Evolutionary conservation across 163 green algal genomes (phyloP), one percentile per base, ranked within the genome.

Genomic region (Chlamydomonas reinhardtii): DNA sequence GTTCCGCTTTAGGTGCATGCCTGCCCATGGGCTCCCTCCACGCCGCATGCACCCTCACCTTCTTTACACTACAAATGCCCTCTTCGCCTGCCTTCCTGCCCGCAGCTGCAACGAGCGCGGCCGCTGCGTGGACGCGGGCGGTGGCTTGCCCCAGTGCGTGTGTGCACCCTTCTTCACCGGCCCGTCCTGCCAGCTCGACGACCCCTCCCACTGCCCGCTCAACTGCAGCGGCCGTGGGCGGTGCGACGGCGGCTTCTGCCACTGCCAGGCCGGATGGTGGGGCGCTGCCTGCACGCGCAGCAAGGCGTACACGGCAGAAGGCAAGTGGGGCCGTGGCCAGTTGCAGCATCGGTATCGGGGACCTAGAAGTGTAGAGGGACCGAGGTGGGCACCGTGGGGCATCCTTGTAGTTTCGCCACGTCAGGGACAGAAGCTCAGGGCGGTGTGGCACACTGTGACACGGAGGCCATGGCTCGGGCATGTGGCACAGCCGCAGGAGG

Each of bases 161-260:
- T 83, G 75, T 35, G 27, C 59, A 4, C 35, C 75, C 75, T 73
- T 73, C 75, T 73, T 64, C 75, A 39, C 5, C 0, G 75, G 75
- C 4, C 12, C 12, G 24, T 19, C 59, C n/a, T 83, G 75, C 75
- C 25, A 35, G 8, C 0, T 2, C 14, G 29, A 24, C 0, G 29
- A 22, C 12, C 0, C 9, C 8, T 1, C 15, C 25, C 59, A 83
- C 59, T 83, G 75, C 75, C 75, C 75, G 25, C 61, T 83, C 32
- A 37, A 11, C 35, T 90, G 86, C 74, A 39, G 56, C 12, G 59
- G 66, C 12, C 59, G 82, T 8, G 87, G 87, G 12, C 34, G 4
- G 0, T 91, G 87, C 70, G 62, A 43, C n/a, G 74, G 82, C 32
- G 87, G 87, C 59, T 91, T 89, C 69, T 89, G 87, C 69, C 87